A percentile compares a stretch with the other conserved stretches of the same genome.
These are phyloP conservation scores for Quercus cerris DNA, from an alignment of 306 rosid genomes.

Conservation along the genomic window DNA sequence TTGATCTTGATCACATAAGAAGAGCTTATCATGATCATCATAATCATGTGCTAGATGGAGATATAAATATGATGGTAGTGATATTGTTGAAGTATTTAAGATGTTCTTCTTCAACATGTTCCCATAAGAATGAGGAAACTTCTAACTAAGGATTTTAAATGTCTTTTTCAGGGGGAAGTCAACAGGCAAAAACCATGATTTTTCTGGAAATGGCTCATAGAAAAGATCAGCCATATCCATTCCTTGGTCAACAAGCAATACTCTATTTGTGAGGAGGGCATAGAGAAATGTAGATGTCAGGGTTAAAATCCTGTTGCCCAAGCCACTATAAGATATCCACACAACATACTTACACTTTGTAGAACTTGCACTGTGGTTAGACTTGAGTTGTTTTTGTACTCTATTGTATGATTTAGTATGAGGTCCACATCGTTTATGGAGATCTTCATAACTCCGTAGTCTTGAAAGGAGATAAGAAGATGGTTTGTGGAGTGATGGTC, in stretches of 20 bases:
- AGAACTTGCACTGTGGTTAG: constrained; percentile 27
- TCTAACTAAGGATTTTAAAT: constrained; percentile 38
- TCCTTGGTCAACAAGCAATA: constrained; percentile 69
- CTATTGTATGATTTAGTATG: constrained; percentile 52
- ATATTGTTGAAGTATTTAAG: constrained; percentile 5
- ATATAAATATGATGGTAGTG: constrained; percentile 39
- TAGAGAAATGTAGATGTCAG: constrained; percentile 63
- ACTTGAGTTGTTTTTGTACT: constrained; percentile 44
- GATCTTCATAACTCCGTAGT: constrained; percentile 56
- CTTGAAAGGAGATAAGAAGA: constrained; percentile 57
- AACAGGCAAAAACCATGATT: constrained; percentile 62
- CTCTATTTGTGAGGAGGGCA: constrained; percentile 69
- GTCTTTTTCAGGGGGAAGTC: constrained; percentile 49
- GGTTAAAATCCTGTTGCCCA: constrained; percentile 67
- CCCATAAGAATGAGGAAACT: constrained; percentile 49
- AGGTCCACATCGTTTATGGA: constrained; percentile 63
- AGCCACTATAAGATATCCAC: constrained; percentile 68
- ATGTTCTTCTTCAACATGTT: constrained; percentile 46
- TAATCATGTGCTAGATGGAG: constrained; percentile 69
- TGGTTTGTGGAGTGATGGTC: constrained; percentile 35
- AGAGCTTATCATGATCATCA: constrained; percentile 66
- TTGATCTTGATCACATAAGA: constrained; percentile 73
- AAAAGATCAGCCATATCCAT: constrained; percentile 61
- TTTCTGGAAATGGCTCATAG: constrained; percentile 66
- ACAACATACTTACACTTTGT: constrained; percentile 54